These are phyloP conservation scores for Tulasnella sp. DNA, from an alignment of 768 basidiomycete species.

Conservation along the genomic window DNA sequence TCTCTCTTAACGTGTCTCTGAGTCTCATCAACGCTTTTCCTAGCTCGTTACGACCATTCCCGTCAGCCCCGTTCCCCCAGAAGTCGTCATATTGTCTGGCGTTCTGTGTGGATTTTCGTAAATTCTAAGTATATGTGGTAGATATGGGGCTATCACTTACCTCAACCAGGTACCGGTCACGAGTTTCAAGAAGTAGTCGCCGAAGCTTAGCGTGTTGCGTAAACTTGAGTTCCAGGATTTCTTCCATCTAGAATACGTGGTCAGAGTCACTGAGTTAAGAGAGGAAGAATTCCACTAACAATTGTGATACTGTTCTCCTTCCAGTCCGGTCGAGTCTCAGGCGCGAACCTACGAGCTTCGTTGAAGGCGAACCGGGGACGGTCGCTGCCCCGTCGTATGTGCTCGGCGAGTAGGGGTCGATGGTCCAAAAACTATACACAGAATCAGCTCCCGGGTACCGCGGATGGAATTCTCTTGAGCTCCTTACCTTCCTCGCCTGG, in stretches of 20 bases:
- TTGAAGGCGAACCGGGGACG: slow-evolving; percentile 18
- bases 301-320: slow-evolving; percentile 18
- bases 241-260: slow-evolving; percentile 21
- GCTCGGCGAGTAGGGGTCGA: slow-evolving; percentile 22
- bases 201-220: slow-evolving; percentile 20
- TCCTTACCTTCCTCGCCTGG: slow-evolving; percentile 20
- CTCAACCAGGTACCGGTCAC: slow-evolving; percentile 23
- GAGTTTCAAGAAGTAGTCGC: slow-evolving; percentile 20
- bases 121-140: background rate
- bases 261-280: background rate
- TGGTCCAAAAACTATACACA: slow-evolving; percentile 22
- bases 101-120: slow-evolving; percentile 19
- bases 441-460: background rate
- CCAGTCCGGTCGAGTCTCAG: slow-evolving; percentile 21
- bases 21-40: slow-evolving; percentile 24
- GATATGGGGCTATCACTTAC: background rate
- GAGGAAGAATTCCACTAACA: background rate
- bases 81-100: slow-evolving; percentile 15
- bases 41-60: slow-evolving; percentile 24
- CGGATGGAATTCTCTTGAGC: background rate
- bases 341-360: slow-evolving; percentile 21
- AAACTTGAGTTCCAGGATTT: slow-evolving; percentile 22
- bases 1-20: background rate
- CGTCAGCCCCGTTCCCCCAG: slow-evolving; percentile 23
- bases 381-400: slow-evolving; percentile 18